phyloP scores from a whole-genome alignment of 2,329 filamentous ascomycete species.

The Tolypocladium inflatum region DNA sequence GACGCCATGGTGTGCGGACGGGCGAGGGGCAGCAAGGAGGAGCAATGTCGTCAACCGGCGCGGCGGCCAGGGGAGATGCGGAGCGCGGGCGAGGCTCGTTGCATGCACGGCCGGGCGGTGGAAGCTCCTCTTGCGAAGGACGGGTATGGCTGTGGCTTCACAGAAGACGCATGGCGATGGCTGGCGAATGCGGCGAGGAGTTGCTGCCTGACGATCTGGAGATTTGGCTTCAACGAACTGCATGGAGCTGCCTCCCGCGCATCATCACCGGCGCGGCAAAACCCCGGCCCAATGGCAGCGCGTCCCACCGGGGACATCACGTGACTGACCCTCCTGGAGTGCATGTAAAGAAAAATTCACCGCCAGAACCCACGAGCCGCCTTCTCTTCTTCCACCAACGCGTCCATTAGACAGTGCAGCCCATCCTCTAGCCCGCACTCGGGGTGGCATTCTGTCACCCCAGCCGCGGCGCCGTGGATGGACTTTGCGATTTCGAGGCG shows the following conservation, averaged over 20 bases:
- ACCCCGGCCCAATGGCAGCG: neutral
- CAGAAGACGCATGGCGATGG: neutral
- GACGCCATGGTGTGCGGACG: conserved; percentile 67
- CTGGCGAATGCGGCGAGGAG: neutral
- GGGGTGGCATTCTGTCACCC: conserved; percentile 60
- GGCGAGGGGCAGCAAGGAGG: conserved; percentile 15
- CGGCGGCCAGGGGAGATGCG: conserved; percentile 11
- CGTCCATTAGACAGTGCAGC: conserved; percentile 83
- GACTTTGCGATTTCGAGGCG: conserved; percentile 48
- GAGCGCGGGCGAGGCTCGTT: neutral
- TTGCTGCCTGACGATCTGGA: neutral
- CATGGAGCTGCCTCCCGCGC: neutral
- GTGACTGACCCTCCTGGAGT: neutral
- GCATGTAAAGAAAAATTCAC: conserved; percentile 1
- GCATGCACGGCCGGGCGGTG: neutral
- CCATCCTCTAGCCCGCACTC: conserved; percentile 51
- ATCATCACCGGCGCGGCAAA: neutral
- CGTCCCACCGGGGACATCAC: neutral
- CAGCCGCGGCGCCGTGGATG: conserved; percentile 53
- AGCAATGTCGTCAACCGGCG: conserved; percentile 5
- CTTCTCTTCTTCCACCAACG: conserved; percentile 46
- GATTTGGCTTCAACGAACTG: neutral
- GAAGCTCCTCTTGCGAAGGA: neutral
- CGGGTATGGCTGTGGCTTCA: neutral
- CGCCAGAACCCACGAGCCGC: neutral